A percentile compares a stretch with the other conserved stretches of the same genome.
Evolutionary conservation across 2,329 filamentous ascomycete genomes (phyloP).

Genomic region (Colletotrichum tofieldiae): DNA sequence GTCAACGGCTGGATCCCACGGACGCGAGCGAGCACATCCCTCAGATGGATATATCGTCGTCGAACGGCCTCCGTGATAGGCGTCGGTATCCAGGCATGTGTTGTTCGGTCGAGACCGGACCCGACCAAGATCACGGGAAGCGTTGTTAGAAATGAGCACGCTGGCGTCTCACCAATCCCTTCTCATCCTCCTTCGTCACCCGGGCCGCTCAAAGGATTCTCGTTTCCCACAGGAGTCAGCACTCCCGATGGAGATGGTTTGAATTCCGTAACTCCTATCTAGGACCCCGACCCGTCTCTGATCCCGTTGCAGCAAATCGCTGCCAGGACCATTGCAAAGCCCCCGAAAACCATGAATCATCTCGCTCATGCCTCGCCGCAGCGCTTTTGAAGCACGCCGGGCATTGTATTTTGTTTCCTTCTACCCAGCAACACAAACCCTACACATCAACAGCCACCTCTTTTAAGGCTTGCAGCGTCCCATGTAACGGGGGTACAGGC

Average conservation of each 20-base stretch:
- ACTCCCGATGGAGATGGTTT: conserved; percentile 20
- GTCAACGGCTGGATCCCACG: not conserved
- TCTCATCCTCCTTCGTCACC: not conserved
- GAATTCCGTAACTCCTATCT: conserved; percentile 42
- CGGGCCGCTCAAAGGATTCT: not conserved
- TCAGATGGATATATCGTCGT: not conserved
- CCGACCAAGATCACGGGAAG: too few species aligned
- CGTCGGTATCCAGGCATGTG: not conserved
- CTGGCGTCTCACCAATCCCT: not conserved
- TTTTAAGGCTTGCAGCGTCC: conserved; percentile 82
- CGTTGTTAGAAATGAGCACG: not conserved
- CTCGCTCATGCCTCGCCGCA: conserved; percentile 33
- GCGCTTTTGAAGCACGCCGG: conserved; percentile 24
- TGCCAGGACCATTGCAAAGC: conserved; percentile 39
- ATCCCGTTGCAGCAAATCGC: conserved; percentile 26
- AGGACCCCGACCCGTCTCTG: conserved; percentile 31
- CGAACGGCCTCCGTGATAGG: not conserved
- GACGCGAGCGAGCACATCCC: not conserved
- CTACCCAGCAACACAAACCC: not conserved
- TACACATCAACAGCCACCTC: not conserved
- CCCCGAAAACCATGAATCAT: conserved; percentile 24
- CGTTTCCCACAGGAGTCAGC: conserved; percentile 3
- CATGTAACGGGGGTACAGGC: conserved; percentile 86
- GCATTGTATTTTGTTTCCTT: not conserved
- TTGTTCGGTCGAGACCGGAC: not conserved